phyloP scores from a whole-genome alignment of 306 rosid genomes.

The Prunus davidiana region DNA sequence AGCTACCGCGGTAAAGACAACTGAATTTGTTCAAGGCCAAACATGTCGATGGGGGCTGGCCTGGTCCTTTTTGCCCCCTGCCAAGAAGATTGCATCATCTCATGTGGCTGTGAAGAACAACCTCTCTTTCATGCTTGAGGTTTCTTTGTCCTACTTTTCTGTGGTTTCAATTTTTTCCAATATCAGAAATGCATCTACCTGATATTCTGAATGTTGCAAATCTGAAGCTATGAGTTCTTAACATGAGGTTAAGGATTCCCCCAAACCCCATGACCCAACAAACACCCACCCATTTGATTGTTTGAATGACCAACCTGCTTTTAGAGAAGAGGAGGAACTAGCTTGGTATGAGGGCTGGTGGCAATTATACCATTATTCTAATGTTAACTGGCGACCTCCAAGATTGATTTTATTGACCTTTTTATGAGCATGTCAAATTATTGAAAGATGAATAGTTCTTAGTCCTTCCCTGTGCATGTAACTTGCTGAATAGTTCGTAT shows the following conservation, averaged over 20 bases:
- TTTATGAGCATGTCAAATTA: background rate
- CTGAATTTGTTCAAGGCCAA: constrained; percentile 89
- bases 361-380: background rate
- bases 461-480: background rate
- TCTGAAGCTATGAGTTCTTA: background rate
- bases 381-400: background rate
- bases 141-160: background rate
- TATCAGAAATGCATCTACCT: background rate
- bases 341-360: background rate
- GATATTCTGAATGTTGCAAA: background rate
- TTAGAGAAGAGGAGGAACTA: background rate
- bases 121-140: constrained; percentile 70
- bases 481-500: background rate
- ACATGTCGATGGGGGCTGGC: constrained; percentile 90
- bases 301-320: background rate
- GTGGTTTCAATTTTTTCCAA: background rate
- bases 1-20: constrained; percentile 74
- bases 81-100: constrained; percentile 38
- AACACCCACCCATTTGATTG: background rate
- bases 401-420: background rate
- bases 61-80: constrained; percentile 80
- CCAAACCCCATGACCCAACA: background rate
- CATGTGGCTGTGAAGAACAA: constrained; percentile 49
- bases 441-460: background rate
- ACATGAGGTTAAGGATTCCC: background rate